Conservation (phyloP, 108 stramenopile genomes). For the Nitzschia sp. region DNA sequence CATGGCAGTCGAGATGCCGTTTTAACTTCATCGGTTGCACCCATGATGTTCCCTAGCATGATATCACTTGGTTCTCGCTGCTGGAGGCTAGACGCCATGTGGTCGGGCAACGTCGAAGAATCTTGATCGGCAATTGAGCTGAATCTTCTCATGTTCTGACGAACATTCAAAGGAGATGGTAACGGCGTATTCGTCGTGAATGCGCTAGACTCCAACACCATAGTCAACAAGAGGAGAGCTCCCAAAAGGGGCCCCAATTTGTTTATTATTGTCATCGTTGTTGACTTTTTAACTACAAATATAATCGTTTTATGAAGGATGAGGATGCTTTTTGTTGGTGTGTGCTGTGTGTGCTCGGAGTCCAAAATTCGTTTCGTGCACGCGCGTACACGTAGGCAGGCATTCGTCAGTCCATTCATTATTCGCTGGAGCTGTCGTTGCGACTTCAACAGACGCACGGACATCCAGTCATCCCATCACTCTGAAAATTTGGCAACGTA, state of each 20-base stretch:
- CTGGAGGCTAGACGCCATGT: background rate
- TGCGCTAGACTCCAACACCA: conserved; percentile 1
- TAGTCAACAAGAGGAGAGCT: background rate
- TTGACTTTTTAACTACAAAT: too few relatives aligned
- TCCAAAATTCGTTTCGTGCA: too few relatives aligned
- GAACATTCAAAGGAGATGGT: background rate
- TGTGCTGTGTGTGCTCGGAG: too few relatives aligned
- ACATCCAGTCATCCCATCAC: too few relatives aligned
- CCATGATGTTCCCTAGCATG: background rate
- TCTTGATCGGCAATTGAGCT: background rate
- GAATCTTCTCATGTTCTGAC: background rate
- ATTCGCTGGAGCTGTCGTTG: too few relatives aligned
- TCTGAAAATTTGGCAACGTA: too few relatives aligned
- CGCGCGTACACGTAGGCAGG: too few relatives aligned
- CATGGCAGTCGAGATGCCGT: background rate
- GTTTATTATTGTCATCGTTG: background rate
- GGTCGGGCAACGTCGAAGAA: background rate
- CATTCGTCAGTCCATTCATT: too few relatives aligned
- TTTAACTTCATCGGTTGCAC: background rate
- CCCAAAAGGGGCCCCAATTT: background rate
- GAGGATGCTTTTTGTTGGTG: too few relatives aligned
- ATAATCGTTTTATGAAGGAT: too few relatives aligned
- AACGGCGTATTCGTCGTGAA: conserved; percentile 6
- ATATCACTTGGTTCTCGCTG: background rate
- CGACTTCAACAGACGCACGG: too few relatives aligned